Conservation (phyloP, 2,329 filamentous ascomycete genomes). For the Trichophyton simii region DNA sequence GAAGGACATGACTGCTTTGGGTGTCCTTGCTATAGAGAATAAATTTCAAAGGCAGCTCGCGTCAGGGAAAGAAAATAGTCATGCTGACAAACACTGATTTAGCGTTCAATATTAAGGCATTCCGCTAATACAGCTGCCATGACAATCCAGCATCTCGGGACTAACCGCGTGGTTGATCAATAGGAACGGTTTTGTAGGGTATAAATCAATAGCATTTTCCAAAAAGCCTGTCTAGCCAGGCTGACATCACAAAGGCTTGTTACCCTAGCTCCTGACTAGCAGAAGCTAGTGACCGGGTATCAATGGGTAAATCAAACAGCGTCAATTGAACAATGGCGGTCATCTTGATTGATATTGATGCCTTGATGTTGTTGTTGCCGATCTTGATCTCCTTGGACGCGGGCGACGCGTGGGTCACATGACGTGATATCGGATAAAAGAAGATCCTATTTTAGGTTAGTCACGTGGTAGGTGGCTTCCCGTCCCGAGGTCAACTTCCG, state of each 20-base stretch:
- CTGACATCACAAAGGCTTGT: neutral
- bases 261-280: neutral
- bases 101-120: neutral
- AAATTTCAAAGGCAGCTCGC: neutral
- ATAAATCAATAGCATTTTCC: neutral
- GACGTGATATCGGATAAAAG: neutral
- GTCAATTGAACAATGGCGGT: neutral
- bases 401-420: neutral
- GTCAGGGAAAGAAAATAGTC: neutral
- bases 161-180: neutral
- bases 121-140: neutral
- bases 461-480: too few relatives aligned
- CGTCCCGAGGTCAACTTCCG: neutral
- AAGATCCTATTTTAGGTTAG: neutral
- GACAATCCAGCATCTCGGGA: neutral
- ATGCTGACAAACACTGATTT: neutral
- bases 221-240: neutral
- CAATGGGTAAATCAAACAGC: neutral
- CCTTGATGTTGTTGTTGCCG: neutral
- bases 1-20: neutral
- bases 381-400: neutral
- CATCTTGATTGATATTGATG: neutral
- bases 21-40: neutral
- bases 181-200: neutral
- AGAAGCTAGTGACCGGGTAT: neutral